Evolutionary conservation across 2,329 filamentous ascomycete genomes (phyloP), one percentile per base, ranked within the genome.

Genomic region (Paracorniculantispora psalliotae): DNA sequence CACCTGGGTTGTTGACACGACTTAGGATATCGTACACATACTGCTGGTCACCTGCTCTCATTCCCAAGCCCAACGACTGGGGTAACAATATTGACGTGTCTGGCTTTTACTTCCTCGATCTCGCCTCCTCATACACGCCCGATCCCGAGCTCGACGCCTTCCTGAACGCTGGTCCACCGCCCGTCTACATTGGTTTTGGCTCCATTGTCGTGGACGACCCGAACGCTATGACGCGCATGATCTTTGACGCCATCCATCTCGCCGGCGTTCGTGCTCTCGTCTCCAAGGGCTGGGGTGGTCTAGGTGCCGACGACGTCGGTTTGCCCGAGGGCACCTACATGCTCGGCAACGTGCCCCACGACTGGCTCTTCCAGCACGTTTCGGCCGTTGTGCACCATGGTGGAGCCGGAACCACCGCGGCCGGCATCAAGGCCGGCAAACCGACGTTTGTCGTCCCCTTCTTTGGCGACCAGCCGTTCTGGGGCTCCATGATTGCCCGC

Each of bases 401-500:
- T 23, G 91, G 92, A 60, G 91, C 91, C 9, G 91, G 91, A 19
- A 96, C 91, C 2, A 96, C 91, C 1, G 91, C 91, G 1, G 90
- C 91, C 1, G 91, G 91, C n/a, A 90, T 96, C 61, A 83, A 88
- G 19, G 83, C 86, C 1, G 91, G 91, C 25, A 86, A 86, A 57
- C 91, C 91, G 2, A 96, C 91, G 0, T 83, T 94, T 2, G 81
- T 96, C 2, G 86, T 96, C 0, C 91, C 91, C 0, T 96, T 96
- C 75, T 96, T 92, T 67, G 90, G 90, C 1, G 90, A 93, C 65
- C 90, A 93, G 70, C 87, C 87, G 0, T 93, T 92, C 67, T 92
- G 90, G 90, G 90, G 90, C 8, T 80, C 85, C 10, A 92, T 92
- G 81, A 84, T 92, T 41, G 81, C 86, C 0, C 81, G 79, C 60